Conservation (phyloP, 2,329 filamentous ascomycete species). For the Hypoxylon sp. region DNA sequence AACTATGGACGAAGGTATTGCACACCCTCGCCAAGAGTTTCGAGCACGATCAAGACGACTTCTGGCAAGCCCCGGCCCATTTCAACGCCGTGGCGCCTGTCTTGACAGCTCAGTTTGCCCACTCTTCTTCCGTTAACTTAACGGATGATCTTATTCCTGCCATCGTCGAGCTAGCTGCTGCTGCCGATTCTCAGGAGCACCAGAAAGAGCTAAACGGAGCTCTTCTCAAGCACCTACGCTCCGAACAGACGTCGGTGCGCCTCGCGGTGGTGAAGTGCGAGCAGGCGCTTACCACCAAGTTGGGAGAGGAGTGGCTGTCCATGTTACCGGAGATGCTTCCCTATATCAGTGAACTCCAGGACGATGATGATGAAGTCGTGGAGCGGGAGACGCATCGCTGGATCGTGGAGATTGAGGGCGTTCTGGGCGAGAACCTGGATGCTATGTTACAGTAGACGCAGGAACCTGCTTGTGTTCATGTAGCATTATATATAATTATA, state of each 20-base stretch:
- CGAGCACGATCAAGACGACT: constrained; percentile 89
- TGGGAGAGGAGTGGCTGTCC: constrained; percentile 93
- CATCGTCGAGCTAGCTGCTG: constrained; percentile 79
- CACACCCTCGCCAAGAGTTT: constrained; percentile 78
- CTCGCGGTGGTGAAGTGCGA: constrained; percentile 84
- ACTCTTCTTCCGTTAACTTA: constrained; percentile 54
- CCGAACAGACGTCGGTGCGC: constrained; percentile 74
- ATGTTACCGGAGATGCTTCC: constrained; percentile 95
- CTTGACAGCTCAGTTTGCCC: constrained; percentile 71
- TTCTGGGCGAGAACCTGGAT: constrained; percentile 89
- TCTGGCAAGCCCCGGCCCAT: constrained; percentile 92
- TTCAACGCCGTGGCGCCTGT: constrained; percentile 76
- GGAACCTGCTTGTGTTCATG: background rate
- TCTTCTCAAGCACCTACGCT: constrained; percentile 80
- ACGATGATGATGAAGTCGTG: constrained; percentile 94
- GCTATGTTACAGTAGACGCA: constrained; percentile 80
- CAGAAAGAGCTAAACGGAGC: constrained; percentile 86
- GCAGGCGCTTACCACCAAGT: constrained; percentile 76
- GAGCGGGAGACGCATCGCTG: constrained; percentile 89
- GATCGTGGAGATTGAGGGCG: constrained; percentile 89
- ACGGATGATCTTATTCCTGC: constrained; percentile 71
- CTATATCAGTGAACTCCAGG: constrained; percentile 92
- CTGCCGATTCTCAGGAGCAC: constrained; percentile 85
- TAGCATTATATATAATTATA: background rate
- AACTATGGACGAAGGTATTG: constrained; percentile 75